These are phyloP conservation scores for Tilletia caries DNA, from an alignment of 1,284 basidiomycete genomes.

Conservation along the genomic window DNA sequence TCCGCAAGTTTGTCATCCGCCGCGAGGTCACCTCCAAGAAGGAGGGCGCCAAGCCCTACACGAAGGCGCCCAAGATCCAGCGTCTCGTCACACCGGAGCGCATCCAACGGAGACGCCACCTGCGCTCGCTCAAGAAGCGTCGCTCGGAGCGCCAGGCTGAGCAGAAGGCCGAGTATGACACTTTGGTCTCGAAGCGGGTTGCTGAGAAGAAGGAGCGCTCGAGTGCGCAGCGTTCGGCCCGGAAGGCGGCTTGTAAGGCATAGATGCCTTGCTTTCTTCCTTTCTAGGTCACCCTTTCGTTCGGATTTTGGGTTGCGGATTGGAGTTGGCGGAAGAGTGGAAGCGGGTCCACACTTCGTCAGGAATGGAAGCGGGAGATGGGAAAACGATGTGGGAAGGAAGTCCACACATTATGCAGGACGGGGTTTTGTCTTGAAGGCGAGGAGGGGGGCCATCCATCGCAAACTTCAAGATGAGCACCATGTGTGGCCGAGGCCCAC, in stretches of 20 bases:
- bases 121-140: slow-evolving; percentile 82
- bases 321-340: too few species aligned
- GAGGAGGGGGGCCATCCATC: too few species aligned
- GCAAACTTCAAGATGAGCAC: too few species aligned
- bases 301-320: too few species aligned
- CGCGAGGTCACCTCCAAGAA: slow-evolving; percentile 92
- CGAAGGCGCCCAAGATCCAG: slow-evolving; percentile 82
- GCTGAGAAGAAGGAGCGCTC: slow-evolving; percentile 76
- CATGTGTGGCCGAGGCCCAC: too few species aligned
- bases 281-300: background rate
- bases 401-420: too few species aligned
- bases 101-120: slow-evolving; percentile 93
- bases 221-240: slow-evolving; percentile 31
- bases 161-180: slow-evolving; percentile 76
- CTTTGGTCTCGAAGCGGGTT: slow-evolving; percentile 80
- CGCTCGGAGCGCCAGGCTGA: slow-evolving; percentile 87
- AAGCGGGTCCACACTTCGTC: too few species aligned
- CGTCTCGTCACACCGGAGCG: slow-evolving; percentile 78
- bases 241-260: slow-evolving; percentile 35
- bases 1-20: slow-evolving; percentile 80
- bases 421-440: too few species aligned
- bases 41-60: slow-evolving; percentile 88
- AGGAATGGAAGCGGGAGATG: too few species aligned
- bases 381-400: too few species aligned
- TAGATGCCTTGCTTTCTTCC: slow-evolving; percentile 10